phyloP scores from a whole-genome alignment of 169 alveolate genomes.

The Amoebophrya sp. region DNA sequence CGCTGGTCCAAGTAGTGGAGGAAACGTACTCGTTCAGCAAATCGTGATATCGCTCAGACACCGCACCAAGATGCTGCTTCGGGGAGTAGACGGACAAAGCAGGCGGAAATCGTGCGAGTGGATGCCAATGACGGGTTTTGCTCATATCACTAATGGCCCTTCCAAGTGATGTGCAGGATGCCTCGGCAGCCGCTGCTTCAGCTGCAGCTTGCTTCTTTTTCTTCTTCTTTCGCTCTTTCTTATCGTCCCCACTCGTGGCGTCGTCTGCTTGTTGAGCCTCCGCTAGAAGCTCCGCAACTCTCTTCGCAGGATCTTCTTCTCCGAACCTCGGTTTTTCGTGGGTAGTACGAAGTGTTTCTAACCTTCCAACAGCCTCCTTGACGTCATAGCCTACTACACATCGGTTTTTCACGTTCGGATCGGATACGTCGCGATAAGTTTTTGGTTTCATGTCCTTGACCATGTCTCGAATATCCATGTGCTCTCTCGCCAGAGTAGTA shows the following conservation, averaged over 20 bases:
- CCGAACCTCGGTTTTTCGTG: not conserved
- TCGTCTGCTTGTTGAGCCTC: no score
- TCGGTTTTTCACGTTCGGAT: not conserved
- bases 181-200: no score
- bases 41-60: not conserved
- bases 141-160: no score
- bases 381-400: not conserved
- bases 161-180: no score
- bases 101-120: not conserved
- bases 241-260: not conserved
- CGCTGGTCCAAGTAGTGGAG: not conserved
- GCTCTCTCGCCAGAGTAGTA: not conserved
- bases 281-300: no score
- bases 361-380: not conserved
- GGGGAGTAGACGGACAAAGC: not conserved
- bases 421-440: not conserved
- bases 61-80: slow-evolving; percentile 24
- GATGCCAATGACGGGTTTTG: not conserved
- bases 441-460: not conserved
- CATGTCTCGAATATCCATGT: not conserved
- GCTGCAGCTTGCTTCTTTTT: not conserved
- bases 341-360: not conserved
- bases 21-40: not conserved
- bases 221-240: not conserved
- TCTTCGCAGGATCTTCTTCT: not conserved